Evolutionary conservation across 768 basidiomycete genomes (phyloP).

Genomic region (Mycena epipterygia): DNA sequence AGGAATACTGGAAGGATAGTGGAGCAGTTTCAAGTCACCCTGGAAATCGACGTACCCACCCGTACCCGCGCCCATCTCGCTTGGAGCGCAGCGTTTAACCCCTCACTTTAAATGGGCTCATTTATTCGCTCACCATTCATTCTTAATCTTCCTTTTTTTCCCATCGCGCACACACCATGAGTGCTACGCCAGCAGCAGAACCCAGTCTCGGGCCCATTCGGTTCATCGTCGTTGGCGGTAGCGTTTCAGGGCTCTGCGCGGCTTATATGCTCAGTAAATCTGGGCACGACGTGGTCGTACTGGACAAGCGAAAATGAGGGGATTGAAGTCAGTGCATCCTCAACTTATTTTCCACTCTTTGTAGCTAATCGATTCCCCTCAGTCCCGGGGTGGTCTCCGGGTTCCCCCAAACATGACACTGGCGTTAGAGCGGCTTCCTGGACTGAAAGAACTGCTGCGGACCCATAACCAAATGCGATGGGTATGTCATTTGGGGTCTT

Average conservation of each 20-base stretch:
- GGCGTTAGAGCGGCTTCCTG: constrained; percentile 25
- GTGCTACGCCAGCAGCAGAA: background rate
- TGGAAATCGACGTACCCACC: too few species aligned
- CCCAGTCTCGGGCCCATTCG: background rate
- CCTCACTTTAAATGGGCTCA: too few species aligned
- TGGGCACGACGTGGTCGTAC: background rate
- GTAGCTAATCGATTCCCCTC: background rate
- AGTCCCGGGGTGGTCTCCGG: constrained; percentile 20
- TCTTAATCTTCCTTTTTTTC: background rate
- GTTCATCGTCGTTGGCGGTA: constrained; percentile 10
- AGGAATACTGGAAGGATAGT: too few species aligned
- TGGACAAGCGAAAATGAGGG: background rate
- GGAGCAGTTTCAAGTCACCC: too few species aligned
- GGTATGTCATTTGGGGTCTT: background rate
- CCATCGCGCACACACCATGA: background rate
- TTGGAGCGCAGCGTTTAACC: too few species aligned
- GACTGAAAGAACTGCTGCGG: constrained; percentile 11
- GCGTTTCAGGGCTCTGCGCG: background rate
- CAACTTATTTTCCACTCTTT: background rate
- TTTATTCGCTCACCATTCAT: too few species aligned
- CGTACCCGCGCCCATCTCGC: too few species aligned
- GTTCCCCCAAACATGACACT: constrained; percentile 36
- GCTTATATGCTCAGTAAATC: background rate
- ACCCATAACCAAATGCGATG: background rate
- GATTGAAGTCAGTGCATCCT: constrained; percentile 17